phyloP scores from a whole-genome alignment of 192 early-diverging fungal species.

The Chytriomyces sp. region DNA sequence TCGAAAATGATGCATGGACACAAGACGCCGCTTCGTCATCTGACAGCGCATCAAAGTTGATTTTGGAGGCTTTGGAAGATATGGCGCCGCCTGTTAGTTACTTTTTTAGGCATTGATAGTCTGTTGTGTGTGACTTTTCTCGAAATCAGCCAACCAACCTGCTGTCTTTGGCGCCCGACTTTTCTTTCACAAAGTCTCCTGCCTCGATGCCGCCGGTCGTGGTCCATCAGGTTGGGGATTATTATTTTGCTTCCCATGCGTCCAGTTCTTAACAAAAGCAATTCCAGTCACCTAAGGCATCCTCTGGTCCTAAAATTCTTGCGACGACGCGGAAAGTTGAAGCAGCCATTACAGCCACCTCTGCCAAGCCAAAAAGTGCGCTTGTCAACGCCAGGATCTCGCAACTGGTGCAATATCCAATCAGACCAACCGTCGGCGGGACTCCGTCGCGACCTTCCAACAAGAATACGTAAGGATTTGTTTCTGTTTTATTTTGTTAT shows the following conservation, averaged over 20 bases:
- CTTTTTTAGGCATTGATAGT: background rate
- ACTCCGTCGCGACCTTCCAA: constrained; percentile 23
- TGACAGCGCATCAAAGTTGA: constrained; percentile 30
- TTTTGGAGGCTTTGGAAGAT: constrained; percentile 30
- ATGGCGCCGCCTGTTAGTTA: constrained; percentile 6
- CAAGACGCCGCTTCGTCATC: background rate
- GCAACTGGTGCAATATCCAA: background rate
- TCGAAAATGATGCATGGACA: no score
- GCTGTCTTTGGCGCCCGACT: background rate
- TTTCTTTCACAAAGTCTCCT: constrained; percentile 10
- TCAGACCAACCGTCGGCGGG: constrained; percentile 15
- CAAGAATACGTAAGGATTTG: constrained; percentile 23
- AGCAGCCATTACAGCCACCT: constrained; percentile 18
- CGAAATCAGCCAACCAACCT: constrained; percentile 1
- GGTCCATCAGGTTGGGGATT: constrained; percentile 10
- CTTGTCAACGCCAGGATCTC: constrained; percentile 16
- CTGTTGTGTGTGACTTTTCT: background rate
- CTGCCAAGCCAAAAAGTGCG: constrained; percentile 9
- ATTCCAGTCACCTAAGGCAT: constrained; percentile 5
- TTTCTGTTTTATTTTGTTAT: background rate
- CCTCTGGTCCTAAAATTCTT: background rate
- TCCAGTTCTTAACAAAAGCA: background rate
- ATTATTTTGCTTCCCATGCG: background rate
- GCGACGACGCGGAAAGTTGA: constrained; percentile 16
- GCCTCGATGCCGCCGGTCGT: constrained; percentile 16